These are phyloP conservation scores for Neurospora sp. DNA, from an alignment of 495 filamentous ascomycete genomes.

Conservation along the genomic window DNA sequence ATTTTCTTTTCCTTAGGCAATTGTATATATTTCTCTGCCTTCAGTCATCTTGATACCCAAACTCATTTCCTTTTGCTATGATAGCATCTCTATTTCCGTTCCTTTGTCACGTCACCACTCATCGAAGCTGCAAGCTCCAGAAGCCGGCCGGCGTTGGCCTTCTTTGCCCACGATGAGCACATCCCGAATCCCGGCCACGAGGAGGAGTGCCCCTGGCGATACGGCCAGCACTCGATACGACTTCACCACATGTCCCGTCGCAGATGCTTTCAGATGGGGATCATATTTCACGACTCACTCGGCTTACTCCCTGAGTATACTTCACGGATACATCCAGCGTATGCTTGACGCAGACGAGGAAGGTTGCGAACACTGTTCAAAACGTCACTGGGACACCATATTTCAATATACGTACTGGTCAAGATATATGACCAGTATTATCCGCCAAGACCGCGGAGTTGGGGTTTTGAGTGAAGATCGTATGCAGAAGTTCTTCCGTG, in stretches of 20 bases:
- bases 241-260: not conserved
- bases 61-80: not conserved
- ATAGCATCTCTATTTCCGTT: not conserved
- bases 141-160: not conserved
- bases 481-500: not conserved
- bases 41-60: not conserved
- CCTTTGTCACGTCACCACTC: not conserved
- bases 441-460: not conserved
- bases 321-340: not conserved
- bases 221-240: not conserved
- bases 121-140: not conserved
- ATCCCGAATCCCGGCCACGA: not conserved
- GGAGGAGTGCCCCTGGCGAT: not conserved
- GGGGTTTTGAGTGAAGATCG: not conserved
- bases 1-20: not conserved
- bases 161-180: not conserved
- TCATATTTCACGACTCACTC: not conserved
- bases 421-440: not conserved
- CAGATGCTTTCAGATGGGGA: not conserved
- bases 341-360: not conserved
- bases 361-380: not conserved
- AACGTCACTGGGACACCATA: not conserved
- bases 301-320: not conserved
- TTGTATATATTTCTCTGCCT: not conserved
- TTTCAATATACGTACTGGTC: not conserved